Evolutionary conservation across 2,329 filamentous ascomycete species (phyloP).

Genomic region (Sphaceloma murrayae): DNA sequence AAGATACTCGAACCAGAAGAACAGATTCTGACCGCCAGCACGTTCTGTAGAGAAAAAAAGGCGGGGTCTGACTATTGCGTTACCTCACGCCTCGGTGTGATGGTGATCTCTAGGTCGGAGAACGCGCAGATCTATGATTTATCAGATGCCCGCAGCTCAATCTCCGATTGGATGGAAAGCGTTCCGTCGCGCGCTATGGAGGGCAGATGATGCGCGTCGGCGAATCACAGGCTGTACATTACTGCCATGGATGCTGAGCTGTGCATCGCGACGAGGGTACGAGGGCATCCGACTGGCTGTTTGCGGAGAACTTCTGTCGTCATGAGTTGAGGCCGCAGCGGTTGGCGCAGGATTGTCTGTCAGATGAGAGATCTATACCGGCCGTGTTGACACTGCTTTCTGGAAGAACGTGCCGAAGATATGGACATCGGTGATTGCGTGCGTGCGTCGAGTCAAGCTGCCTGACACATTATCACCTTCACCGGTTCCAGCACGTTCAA

Average conservation of each 20-base stretch:
- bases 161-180: background rate
- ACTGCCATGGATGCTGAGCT: background rate
- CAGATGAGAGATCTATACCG: no score
- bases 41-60: background rate
- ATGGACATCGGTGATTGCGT: background rate
- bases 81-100: no score
- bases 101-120: background rate
- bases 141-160: conserved; percentile 1
- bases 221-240: conserved; percentile 4
- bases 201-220: conserved; percentile 4
- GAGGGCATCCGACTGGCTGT: background rate
- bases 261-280: background rate
- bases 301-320: conserved; percentile 7
- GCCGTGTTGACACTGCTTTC: no score
- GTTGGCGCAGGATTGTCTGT: background rate
- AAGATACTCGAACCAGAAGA: no score
- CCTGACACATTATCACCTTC: no score
- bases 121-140: conserved; percentile 10
- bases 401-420: no score
- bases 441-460: no score
- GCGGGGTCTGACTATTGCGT: no score
- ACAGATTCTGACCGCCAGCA: conserved; percentile 3
- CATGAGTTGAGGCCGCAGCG: conserved; percentile 10
- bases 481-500: no score
- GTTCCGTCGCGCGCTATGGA: background rate